Evolutionary conservation across 2,329 filamentous ascomycete genomes (phyloP).

Genomic region (Fusarium sp.): DNA sequence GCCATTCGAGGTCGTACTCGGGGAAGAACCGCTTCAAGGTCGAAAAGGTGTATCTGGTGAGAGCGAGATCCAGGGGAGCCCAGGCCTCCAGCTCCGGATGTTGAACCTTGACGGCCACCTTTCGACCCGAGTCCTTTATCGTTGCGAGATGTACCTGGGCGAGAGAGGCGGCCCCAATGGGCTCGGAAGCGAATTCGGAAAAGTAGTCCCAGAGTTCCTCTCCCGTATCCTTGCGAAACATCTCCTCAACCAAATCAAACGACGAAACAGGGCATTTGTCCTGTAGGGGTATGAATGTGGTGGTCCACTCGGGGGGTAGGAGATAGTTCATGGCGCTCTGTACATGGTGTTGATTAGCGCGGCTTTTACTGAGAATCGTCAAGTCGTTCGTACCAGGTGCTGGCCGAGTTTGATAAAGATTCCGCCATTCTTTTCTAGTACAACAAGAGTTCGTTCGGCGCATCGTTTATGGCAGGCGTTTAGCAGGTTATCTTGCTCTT

Average conservation of each 20-base stretch:
- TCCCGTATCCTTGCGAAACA: slow-evolving; percentile 89
- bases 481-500: slow-evolving; percentile 75
- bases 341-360: slow-evolving; percentile 41
- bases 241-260: slow-evolving; percentile 83
- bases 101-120: slow-evolving; percentile 96
- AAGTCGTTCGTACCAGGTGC: slow-evolving; percentile 72
- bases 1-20: slow-evolving; percentile 97
- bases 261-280: slow-evolving; percentile 96
- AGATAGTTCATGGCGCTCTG: slow-evolving; percentile 95
- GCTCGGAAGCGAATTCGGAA: slow-evolving; percentile 81
- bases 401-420: slow-evolving; percentile 99
- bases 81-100: slow-evolving; percentile 91
- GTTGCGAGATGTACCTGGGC: slow-evolving; percentile 94
- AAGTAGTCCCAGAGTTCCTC: slow-evolving; percentile 84
- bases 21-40: slow-evolving; percentile 94
- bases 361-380: background rate
- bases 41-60: slow-evolving; percentile 90
- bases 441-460: slow-evolving; percentile 85
- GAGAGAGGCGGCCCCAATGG: slow-evolving; percentile 92
- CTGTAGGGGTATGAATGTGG: slow-evolving; percentile 94
- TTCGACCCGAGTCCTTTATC: slow-evolving; percentile 82
- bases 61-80: slow-evolving; percentile 85
- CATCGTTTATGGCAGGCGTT: slow-evolving; percentile 92
- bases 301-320: slow-evolving; percentile 90
- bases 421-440: slow-evolving; percentile 94